A percentile compares a stretch with the other conserved stretches of the same genome.
Evolutionary conservation across 1,139 yeast genomes (phyloP).

Genomic region (Candida tetrigidarum): DNA sequence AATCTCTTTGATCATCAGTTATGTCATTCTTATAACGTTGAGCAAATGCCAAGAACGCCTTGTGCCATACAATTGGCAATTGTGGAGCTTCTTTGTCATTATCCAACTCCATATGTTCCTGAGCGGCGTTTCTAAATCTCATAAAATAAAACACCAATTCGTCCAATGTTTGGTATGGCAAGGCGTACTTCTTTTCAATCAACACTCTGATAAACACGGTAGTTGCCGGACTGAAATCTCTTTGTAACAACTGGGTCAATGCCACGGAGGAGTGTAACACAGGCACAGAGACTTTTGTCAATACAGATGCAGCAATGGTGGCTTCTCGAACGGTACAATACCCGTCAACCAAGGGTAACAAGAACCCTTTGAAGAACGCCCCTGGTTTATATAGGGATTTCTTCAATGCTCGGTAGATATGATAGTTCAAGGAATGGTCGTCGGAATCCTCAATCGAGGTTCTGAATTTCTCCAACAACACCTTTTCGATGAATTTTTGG

Average conservation of each 20-base stretch:
- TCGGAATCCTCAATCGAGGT: slow-evolving; percentile 79
- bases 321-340: slow-evolving; percentile 93
- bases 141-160: slow-evolving; percentile 95
- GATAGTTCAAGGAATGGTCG: slow-evolving; percentile 77
- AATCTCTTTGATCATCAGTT: slow-evolving; percentile 96
- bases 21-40: slow-evolving; percentile 96
- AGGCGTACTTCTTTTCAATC: slow-evolving; percentile 92
- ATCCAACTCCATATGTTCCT: slow-evolving; percentile 38
- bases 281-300: slow-evolving; percentile 89
- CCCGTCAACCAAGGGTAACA: slow-evolving; percentile 85
- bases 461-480: slow-evolving; percentile 84
- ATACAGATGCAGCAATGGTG: slow-evolving; percentile 90
- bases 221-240: slow-evolving; percentile 87
- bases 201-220: slow-evolving; percentile 89
- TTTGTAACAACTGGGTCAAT: slow-evolving; percentile 76
- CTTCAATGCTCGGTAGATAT: slow-evolving; percentile 87
- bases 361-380: slow-evolving; percentile 95
- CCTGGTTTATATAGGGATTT: slow-evolving; percentile 96
- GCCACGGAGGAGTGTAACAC: slow-evolving; percentile 97
- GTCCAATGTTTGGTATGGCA: slow-evolving; percentile 96
- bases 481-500: slow-evolving; percentile 76
- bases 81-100: slow-evolving; percentile 55
- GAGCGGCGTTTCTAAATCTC: slow-evolving; percentile 72
- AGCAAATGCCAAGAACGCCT: slow-evolving; percentile 90
- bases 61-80: slow-evolving; percentile 97